phyloP scores from a whole-genome alignment of 768 basidiomycete genomes.

The Auriscalpium microsporum region DNA sequence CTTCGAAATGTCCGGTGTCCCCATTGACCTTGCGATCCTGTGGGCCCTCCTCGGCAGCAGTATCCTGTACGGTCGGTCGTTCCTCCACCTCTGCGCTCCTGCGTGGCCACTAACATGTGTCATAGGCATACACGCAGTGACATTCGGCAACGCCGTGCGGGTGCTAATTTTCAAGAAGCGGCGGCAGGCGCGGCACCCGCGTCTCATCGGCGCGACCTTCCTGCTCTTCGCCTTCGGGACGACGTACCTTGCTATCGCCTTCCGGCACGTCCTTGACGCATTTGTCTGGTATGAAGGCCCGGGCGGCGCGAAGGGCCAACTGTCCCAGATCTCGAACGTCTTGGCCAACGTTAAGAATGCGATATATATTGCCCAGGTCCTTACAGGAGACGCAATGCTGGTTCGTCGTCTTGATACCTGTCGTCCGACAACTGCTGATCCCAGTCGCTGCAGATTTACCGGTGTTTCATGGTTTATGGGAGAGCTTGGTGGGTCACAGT shows the following conservation, averaged over 20 bases:
- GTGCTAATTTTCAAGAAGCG: neutral
- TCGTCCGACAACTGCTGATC: neutral
- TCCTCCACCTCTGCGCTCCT: neutral
- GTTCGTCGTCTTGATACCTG: conserved; percentile 16
- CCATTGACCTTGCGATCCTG: neutral
- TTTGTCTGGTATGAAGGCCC: conserved; percentile 28
- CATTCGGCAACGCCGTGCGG: neutral
- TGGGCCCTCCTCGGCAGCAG: neutral
- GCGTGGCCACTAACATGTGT: neutral
- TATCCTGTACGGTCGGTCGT: neutral
- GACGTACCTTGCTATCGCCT: conserved; percentile 31
- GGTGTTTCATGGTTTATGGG: conserved; percentile 21
- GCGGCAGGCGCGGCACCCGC: neutral
- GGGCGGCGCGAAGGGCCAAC: conserved; percentile 24
- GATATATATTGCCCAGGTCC: conserved; percentile 33
- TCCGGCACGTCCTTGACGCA: conserved; percentile 34
- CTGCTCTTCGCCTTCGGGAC: conserved; percentile 33
- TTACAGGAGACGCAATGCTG: conserved; percentile 35
- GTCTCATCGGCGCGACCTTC: conserved; percentile 29
- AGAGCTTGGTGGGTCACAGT: conserved; percentile 13
- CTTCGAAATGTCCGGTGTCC: neutral
- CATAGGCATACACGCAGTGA: neutral
- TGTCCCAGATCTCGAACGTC: conserved; percentile 30
- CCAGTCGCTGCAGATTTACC: conserved; percentile 8
- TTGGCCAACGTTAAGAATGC: conserved; percentile 36